phyloP scores from a whole-genome alignment of 2,329 filamentous ascomycete genomes.

The Diaporthe aspalathi region DNA sequence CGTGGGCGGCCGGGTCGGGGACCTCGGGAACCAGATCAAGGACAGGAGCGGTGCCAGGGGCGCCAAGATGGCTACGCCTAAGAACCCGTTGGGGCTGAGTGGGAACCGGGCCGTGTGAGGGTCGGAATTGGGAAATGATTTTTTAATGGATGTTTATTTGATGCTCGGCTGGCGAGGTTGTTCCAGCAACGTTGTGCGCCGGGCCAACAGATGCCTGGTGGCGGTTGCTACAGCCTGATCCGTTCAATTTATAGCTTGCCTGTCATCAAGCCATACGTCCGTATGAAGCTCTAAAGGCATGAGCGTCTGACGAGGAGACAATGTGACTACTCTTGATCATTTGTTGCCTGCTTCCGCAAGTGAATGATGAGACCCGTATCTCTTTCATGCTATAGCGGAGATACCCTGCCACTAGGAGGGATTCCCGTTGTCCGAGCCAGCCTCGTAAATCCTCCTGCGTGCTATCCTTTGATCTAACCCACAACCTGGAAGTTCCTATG shows the following conservation, averaged over 20 bases:
- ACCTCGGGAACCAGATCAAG: conserved; percentile 37
- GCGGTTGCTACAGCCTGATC: too few species aligned
- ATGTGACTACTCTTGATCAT: background rate
- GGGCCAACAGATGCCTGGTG: background rate
- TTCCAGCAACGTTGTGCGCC: background rate
- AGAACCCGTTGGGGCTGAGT: conserved; percentile 34
- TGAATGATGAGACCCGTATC: background rate
- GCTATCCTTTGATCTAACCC: too few species aligned
- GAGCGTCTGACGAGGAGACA: background rate
- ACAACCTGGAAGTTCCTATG: too few species aligned
- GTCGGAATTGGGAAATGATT: too few species aligned
- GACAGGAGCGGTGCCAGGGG: conserved; percentile 35
- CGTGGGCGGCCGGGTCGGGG: conserved; percentile 31
- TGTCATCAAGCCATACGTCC: too few species aligned
- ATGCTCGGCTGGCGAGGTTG: background rate
- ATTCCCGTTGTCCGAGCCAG: background rate
- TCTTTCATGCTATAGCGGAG: background rate
- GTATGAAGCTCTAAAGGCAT: background rate
- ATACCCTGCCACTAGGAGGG: background rate
- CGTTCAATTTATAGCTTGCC: background rate
- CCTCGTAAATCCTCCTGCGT: background rate
- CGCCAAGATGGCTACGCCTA: conserved; percentile 35
- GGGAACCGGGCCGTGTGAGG: conserved; percentile 33
- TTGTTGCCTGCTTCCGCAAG: background rate
- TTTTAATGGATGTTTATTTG: background rate